Evolutionary conservation across 1,284 basidiomycete genomes (phyloP).

Genomic region (Ganoderma lingzhi): DNA sequence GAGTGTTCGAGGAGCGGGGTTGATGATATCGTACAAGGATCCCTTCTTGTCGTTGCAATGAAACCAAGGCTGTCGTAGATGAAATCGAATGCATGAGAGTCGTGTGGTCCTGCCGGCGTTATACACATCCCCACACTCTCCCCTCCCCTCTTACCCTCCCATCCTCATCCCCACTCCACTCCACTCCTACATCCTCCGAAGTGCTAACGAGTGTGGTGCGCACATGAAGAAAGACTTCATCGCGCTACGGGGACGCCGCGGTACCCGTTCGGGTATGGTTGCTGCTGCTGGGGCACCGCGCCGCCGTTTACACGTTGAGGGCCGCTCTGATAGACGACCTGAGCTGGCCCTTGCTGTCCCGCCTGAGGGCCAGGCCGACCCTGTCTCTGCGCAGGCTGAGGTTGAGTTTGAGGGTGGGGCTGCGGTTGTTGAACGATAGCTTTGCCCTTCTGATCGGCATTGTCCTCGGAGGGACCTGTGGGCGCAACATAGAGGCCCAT

Average conservation of each 20-base stretch:
- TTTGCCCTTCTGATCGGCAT: slow-evolving; percentile 35
- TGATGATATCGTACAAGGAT: slow-evolving; percentile 36
- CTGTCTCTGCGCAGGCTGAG: slow-evolving; percentile 24
- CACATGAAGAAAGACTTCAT: slow-evolving; percentile 30
- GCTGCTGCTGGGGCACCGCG: slow-evolving; percentile 35
- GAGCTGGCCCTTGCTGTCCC: slow-evolving; percentile 30
- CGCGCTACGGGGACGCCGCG: slow-evolving; percentile 44
- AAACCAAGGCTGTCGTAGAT: slow-evolving; percentile 23
- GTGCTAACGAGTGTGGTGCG: background rate
- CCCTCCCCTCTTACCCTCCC: slow-evolving; percentile 7
- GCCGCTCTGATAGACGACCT: slow-evolving; percentile 44
- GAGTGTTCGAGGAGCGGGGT: slow-evolving; percentile 29
- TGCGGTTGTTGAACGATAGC: slow-evolving; percentile 26
- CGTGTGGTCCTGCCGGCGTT: slow-evolving; percentile 29
- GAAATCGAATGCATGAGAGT: slow-evolving; percentile 22
- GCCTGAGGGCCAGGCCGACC: slow-evolving; percentile 14
- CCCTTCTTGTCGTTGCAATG: slow-evolving; percentile 32
- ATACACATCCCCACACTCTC: slow-evolving; percentile 25
- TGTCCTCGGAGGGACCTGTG: slow-evolving; percentile 55
- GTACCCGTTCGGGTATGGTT: slow-evolving; percentile 38
- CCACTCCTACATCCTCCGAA: slow-evolving; percentile 3
- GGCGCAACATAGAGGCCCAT: slow-evolving; percentile 93
- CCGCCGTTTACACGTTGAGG: slow-evolving; percentile 42
- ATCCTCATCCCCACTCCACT: background rate
- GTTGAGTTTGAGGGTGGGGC: slow-evolving; percentile 18